phyloP scores from a whole-genome alignment of 2,329 filamentous ascomycete species.

The Xylariaceae sp. region DNA sequence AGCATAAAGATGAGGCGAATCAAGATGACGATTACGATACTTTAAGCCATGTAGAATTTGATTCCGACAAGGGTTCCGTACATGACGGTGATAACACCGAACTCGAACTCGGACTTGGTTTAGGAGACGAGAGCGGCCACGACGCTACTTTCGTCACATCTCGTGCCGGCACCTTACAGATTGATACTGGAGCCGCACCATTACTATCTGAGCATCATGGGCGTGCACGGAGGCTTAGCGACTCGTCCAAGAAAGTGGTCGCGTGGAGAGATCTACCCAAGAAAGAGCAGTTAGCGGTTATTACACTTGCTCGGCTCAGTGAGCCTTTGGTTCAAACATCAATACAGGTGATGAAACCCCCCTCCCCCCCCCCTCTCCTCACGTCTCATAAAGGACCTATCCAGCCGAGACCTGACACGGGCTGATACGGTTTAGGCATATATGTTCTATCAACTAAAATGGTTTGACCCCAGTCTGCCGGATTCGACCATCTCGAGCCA shows the following conservation, averaged over 20 bases:
- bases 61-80: slow-evolving; percentile 17
- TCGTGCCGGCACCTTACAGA: slow-evolving; percentile 13
- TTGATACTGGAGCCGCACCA: slow-evolving; percentile 12
- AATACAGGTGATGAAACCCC: slow-evolving; percentile 53
- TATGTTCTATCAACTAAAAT: slow-evolving; percentile 87
- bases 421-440: slow-evolving; percentile 59
- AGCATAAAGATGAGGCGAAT: slow-evolving; percentile 9
- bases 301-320: slow-evolving; percentile 77
- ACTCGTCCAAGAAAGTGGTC: slow-evolving; percentile 25
- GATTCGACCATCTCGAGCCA: slow-evolving; percentile 73
- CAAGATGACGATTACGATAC: slow-evolving; percentile 20
- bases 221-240: slow-evolving; percentile 5
- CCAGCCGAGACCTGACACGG: not conserved
- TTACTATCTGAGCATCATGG: not conserved
- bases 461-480: slow-evolving; percentile 61
- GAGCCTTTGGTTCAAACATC: slow-evolving; percentile 83
- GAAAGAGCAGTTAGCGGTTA: slow-evolving; percentile 75
- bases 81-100: slow-evolving; percentile 3
- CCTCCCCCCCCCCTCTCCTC: too few relatives aligned
- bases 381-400: not conserved
- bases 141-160: slow-evolving; percentile 14
- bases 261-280: slow-evolving; percentile 58
- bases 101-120: slow-evolving; percentile 12
- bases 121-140: slow-evolving; percentile 16
- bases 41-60: slow-evolving; percentile 22